These are phyloP conservation scores for Penicillium paxilli DNA, from an alignment of 495 filamentous ascomycete species.

Conservation along the genomic window DNA sequence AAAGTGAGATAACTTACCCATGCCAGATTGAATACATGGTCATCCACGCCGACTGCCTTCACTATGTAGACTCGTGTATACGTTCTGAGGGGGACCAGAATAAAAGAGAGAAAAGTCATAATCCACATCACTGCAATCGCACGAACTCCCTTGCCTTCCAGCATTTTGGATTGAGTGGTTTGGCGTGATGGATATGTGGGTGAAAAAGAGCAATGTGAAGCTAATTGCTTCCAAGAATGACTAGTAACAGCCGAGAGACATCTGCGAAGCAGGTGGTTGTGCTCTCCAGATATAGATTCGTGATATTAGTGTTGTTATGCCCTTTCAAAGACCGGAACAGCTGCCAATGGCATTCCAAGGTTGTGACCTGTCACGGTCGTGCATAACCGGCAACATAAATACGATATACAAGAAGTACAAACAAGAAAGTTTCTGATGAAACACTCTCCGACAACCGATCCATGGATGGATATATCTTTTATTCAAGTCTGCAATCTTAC, in stretches of 20 bases:
- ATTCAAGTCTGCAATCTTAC: too few species aligned
- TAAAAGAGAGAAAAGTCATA: conserved; percentile 18
- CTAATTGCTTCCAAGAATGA: background rate
- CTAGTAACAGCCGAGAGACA: too few species aligned
- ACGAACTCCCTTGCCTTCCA: conserved; percentile 17
- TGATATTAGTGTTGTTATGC: background rate
- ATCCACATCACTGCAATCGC: conserved; percentile 21
- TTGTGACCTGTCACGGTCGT: background rate
- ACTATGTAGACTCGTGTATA: conserved; percentile 18
- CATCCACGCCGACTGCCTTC: conserved; percentile 15
- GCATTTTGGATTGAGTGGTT: conserved; percentile 6
- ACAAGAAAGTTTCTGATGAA: too few species aligned
- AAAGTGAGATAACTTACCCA: conserved; percentile 6
- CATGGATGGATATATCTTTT: too few species aligned
- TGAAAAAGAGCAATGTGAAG: background rate
- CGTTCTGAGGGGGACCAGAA: conserved; percentile 16
- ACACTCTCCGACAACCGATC: too few species aligned
- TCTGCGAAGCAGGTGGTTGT: background rate
- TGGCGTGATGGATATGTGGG: background rate
- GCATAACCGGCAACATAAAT: background rate
- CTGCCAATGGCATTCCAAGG: background rate
- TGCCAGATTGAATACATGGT: conserved; percentile 18
- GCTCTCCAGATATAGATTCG: background rate
- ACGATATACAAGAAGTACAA: too few species aligned
- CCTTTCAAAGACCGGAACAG: background rate